Evolutionary conservation across 306 rosid species (phyloP).

Genomic region (Dicorynia guianensis): DNA sequence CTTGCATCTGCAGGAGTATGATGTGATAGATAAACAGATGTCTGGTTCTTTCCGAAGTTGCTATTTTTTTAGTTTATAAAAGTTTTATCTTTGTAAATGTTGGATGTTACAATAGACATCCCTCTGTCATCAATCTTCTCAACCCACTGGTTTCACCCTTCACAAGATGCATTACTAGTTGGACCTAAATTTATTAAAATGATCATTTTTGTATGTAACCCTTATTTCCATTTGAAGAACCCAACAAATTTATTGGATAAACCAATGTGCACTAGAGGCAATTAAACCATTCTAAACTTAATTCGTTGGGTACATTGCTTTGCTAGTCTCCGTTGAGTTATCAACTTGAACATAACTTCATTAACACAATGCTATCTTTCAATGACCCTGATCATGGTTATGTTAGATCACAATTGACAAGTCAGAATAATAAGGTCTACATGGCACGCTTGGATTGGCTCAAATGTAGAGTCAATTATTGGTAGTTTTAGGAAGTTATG

Average conservation of each 20-base stretch:
- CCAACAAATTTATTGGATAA: neutral
- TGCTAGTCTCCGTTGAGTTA: constrained; percentile 14
- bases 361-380: constrained; percentile 25
- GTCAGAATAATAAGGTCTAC: no score
- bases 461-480: no score
- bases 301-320: constrained; percentile 14
- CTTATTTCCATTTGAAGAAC: constrained; percentile 9
- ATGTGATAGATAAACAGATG: constrained; percentile 17
- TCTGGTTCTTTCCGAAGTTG: neutral
- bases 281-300: constrained; percentile 1
- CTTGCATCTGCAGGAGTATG: constrained; percentile 12
- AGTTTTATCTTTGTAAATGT: neutral
- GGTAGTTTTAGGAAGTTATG: no score
- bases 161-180: constrained; percentile 23
- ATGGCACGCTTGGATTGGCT: no score
- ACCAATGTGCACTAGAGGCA: constrained; percentile 19
- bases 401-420: no score
- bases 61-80: neutral
- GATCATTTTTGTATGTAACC: constrained; percentile 3
- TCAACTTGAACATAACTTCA: constrained; percentile 5
- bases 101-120: constrained; percentile 24
- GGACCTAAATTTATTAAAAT: constrained; percentile 24
- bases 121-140: neutral
- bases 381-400: constrained; percentile 28
- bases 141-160: neutral